Conservation (phyloP, 2,329 filamentous ascomycete species). For the Pezicula carpinea region DNA sequence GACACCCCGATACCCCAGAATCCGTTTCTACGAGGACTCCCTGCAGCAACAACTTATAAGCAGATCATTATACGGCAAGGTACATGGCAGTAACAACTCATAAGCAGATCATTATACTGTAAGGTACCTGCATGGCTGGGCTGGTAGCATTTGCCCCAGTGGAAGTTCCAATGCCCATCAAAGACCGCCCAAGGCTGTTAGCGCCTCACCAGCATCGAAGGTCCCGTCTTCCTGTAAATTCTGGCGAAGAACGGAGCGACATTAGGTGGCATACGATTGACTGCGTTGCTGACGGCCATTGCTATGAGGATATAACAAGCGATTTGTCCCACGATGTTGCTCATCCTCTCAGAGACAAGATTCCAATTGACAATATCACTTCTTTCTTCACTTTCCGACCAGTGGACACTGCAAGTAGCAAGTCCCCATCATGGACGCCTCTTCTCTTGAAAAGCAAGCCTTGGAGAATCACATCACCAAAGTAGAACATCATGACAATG, state of each 20-base stretch:
- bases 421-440: neutral
- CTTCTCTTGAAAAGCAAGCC: neutral
- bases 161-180: too few species aligned
- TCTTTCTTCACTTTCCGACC: neutral
- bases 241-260: neutral
- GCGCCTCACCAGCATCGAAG: too few species aligned
- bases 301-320: neutral
- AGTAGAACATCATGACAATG: conserved; percentile 1
- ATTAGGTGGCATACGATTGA: neutral
- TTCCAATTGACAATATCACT: neutral
- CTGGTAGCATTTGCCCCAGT: too few species aligned
- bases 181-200: too few species aligned
- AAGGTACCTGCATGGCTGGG: too few species aligned
- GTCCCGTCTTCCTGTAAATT: neutral
- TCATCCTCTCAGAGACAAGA: neutral
- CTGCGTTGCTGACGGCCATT: neutral
- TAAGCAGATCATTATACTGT: too few species aligned
- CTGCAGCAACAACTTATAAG: too few species aligned
- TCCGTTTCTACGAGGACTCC: too few species aligned
- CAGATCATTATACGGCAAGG: too few species aligned
- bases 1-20: too few species aligned
- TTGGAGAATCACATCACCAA: neutral
- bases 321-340: neutral
- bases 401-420: neutral
- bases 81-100: too few species aligned